Base-by-base conservation (phyloP, 352 stramenopile species). In the Globisporangium okanoganense region DNA sequence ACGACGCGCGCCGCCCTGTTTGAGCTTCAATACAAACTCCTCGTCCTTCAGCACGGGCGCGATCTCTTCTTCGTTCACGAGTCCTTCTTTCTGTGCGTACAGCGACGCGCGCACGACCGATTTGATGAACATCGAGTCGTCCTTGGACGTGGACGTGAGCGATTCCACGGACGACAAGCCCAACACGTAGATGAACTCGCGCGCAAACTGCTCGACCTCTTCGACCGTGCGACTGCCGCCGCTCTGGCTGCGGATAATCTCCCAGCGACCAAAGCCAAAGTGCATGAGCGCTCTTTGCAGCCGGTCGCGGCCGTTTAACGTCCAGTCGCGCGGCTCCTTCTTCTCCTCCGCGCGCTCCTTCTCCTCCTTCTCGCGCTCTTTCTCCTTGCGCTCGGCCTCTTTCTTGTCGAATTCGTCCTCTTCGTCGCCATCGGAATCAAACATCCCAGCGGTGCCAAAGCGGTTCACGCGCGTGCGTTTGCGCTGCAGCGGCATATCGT, bases 281-380 rank as follows among this genome's bases (percentile, higher is more conserved):
- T 96, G 87, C 87, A 96, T 96, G 29, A 96, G 58, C 18, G 87
- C 87, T 61, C 87, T 80, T 56, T 96, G 87, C 22, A 96, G 68
- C 1, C 87, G 76, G 41, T 96, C 87, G 18, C 87, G 79, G 20
- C 87, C 87, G 59, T 96, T 96, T 43, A 89, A 72, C 0, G 87
- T 96, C 87, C 87, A 96, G 61, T 96, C 87, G 0, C 87, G 83
- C 31, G 79, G 80, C 51, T 87, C 69, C 8, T 61, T 73, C 56
- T 90, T 88, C 57, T 92, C 79, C 41, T 94, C 80, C 5, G 49
- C 36, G 7, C 76, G 69, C 52, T 90, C 78, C 58, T 49, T 82
- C 51, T 66, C 73, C 41, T 88, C 79, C 24, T 71, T 76, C 41
- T 79, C 72, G 14, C 61, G 58, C 40, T 81, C 75, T 16, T 63